phyloP scores from a whole-genome alignment of 306 rosid genomes.

The Sicyos baderoa region DNA sequence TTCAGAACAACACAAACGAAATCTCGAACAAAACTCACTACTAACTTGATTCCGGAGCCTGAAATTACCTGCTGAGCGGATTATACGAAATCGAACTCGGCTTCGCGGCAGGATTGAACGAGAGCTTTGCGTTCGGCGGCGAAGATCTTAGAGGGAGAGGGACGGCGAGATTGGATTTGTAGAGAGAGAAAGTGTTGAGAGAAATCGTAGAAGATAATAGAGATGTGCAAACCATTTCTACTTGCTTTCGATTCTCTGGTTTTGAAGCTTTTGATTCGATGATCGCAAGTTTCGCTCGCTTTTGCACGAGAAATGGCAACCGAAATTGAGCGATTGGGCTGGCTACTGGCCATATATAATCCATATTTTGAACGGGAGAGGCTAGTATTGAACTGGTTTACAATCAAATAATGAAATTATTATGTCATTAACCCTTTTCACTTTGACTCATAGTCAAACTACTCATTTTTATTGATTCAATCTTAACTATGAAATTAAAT shows the following conservation, averaged over 20 bases:
- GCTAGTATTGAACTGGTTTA: no score
- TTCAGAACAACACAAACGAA: background rate
- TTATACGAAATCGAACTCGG: constrained; percentile 19
- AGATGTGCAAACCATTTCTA: constrained; percentile 28
- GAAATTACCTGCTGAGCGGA: constrained; percentile 28
- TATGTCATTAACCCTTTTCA: no score
- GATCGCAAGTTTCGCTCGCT: no score
- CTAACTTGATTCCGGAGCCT: background rate
- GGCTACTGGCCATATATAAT: no score
- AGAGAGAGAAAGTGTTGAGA: constrained; percentile 11
- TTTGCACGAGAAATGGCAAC: no score
- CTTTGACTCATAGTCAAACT: no score
- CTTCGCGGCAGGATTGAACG: background rate
- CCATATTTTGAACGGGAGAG: no score
- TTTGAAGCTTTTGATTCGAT: background rate
- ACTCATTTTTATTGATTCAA: no score
- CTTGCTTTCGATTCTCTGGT: no score
- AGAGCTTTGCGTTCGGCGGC: constrained; percentile 18
- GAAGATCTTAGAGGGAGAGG: constrained; percentile 22
- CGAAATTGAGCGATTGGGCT: no score
- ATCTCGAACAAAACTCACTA: background rate
- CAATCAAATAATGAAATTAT: no score
- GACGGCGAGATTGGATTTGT: constrained; percentile 11
- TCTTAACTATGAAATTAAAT: no score
- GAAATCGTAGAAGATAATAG: constrained; percentile 18